These are phyloP conservation scores for Pseudogymnoascus sp. DNA, from an alignment of 2,329 filamentous ascomycete genomes.

Conservation along the genomic window DNA sequence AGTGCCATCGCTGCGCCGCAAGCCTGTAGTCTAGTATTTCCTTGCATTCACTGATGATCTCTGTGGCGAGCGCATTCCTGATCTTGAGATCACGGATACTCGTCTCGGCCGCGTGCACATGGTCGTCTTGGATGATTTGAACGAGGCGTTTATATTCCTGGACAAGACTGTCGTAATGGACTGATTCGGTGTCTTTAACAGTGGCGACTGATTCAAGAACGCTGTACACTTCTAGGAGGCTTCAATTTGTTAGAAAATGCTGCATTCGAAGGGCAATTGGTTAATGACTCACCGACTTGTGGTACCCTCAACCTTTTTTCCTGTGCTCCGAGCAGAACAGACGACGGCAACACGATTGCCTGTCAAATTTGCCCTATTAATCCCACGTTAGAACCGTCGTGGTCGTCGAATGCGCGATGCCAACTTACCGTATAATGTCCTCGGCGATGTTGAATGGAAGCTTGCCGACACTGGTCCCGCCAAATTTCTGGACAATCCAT, in stretches of 20 bases:
- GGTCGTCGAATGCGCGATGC: background rate
- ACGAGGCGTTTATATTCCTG: constrained; percentile 66
- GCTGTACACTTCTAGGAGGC: constrained; percentile 50
- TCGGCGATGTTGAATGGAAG: constrained; percentile 70
- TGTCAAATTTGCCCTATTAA: constrained; percentile 47
- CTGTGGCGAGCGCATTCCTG: constrained; percentile 49
- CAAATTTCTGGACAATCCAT: constrained; percentile 93
- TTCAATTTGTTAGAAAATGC: background rate
- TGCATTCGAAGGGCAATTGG: background rate
- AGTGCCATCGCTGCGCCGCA: constrained; percentile 56
- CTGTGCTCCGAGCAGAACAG: constrained; percentile 89
- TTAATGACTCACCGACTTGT: constrained; percentile 71
- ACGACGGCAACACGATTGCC: constrained; percentile 79
- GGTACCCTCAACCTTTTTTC: constrained; percentile 89
- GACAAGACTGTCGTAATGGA: constrained; percentile 43
- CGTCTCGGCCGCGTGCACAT: constrained; percentile 61
- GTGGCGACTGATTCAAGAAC: constrained; percentile 47
- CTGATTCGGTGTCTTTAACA: constrained; percentile 43
- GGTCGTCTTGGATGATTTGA: constrained; percentile 72
- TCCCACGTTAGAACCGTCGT: constrained; percentile 8
- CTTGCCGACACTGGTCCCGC: constrained; percentile 91
- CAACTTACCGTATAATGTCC: constrained; percentile 55
- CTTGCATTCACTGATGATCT: constrained; percentile 71
- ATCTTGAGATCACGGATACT: constrained; percentile 51
- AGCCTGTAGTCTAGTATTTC: constrained; percentile 67